phyloP scores from a whole-genome alignment of 805 yeast species.

The Ogataea trehaloabstinens region DNA sequence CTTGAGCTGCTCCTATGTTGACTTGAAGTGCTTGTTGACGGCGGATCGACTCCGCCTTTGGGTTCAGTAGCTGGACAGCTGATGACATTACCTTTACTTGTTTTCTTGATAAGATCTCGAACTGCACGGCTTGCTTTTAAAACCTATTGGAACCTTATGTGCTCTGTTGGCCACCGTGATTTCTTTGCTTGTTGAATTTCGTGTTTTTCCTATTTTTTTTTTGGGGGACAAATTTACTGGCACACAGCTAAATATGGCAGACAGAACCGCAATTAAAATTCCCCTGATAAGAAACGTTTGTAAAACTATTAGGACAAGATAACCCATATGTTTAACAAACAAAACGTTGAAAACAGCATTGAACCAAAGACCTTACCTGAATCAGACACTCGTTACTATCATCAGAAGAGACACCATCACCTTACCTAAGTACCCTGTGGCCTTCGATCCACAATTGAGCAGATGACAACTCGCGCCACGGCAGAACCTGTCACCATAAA shows the following conservation, averaged over 20 bases:
- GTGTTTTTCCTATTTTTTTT: not conserved
- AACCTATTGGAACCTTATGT: too few species aligned
- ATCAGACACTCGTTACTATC: too few species aligned
- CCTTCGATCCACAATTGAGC: too few species aligned
- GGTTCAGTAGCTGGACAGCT: conserved; percentile 84
- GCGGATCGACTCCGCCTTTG: conserved; percentile 96
- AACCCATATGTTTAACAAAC: too few species aligned
- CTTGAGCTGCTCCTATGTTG: conserved; percentile 94
- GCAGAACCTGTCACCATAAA: not conserved
- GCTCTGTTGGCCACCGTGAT: too few species aligned
- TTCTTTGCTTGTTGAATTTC: not conserved
- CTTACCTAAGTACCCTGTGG: too few species aligned
- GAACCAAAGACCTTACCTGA: too few species aligned
- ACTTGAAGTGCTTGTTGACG: conserved; percentile 94
- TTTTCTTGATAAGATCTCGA: not conserved
- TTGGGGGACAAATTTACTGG: not conserved
- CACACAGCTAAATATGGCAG: not conserved
- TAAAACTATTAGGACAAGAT: too few species aligned
- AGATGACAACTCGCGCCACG: not conserved
- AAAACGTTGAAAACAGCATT: too few species aligned
- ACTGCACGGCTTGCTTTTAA: too few species aligned
- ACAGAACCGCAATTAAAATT: not conserved
- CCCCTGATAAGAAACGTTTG: not conserved
- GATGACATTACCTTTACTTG: conserved; percentile 39
- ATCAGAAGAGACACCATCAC: too few species aligned